These are phyloP conservation scores for Aspergillus egyptiacus DNA, from an alignment of 495 filamentous ascomycete species.

Conservation along the genomic window DNA sequence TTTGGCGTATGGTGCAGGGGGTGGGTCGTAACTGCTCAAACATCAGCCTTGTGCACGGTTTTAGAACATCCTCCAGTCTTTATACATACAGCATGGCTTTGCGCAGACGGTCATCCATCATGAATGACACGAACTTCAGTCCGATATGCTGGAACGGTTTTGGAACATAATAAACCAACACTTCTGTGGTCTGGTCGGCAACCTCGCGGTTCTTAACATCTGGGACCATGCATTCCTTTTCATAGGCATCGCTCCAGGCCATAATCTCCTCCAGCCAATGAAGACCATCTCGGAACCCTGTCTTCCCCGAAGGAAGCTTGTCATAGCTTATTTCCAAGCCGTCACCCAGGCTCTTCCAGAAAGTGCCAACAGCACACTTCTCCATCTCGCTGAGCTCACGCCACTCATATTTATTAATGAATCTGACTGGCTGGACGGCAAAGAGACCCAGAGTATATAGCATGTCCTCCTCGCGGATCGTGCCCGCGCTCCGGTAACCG, in stretches of 20 bases:
- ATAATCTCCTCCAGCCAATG: slow-evolving; percentile 60
- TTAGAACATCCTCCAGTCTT: too few relatives aligned
- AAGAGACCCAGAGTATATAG: slow-evolving; percentile 64
- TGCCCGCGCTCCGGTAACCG: slow-evolving; percentile 51
- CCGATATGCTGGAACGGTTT: slow-evolving; percentile 41
- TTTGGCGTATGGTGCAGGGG: slow-evolving; percentile 28
- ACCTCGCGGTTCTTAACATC: slow-evolving; percentile 44
- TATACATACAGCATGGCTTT: slow-evolving; percentile 56
- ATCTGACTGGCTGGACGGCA: slow-evolving; percentile 52
- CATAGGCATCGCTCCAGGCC: slow-evolving; percentile 55
- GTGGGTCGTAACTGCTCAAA: slow-evolving; percentile 37
- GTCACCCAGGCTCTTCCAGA: slow-evolving; percentile 62
- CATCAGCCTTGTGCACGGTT: not conserved
- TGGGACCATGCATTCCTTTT: slow-evolving; percentile 53
- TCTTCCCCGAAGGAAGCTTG: slow-evolving; percentile 30
- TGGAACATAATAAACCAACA: slow-evolving; percentile 57
- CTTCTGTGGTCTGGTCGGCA: slow-evolving; percentile 50
- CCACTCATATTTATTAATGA: slow-evolving; percentile 59
- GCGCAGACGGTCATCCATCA: slow-evolving; percentile 60
- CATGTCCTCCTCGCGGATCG: slow-evolving; percentile 59
- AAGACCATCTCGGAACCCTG: slow-evolving; percentile 53
- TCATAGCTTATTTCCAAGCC: slow-evolving; percentile 52
- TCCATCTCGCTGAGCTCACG: slow-evolving; percentile 55
- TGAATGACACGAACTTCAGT: slow-evolving; percentile 45
- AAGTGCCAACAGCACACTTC: slow-evolving; percentile 57